Conservation (phyloP, 371 early-diverging fungal species). For the Circinella minor region DNA sequence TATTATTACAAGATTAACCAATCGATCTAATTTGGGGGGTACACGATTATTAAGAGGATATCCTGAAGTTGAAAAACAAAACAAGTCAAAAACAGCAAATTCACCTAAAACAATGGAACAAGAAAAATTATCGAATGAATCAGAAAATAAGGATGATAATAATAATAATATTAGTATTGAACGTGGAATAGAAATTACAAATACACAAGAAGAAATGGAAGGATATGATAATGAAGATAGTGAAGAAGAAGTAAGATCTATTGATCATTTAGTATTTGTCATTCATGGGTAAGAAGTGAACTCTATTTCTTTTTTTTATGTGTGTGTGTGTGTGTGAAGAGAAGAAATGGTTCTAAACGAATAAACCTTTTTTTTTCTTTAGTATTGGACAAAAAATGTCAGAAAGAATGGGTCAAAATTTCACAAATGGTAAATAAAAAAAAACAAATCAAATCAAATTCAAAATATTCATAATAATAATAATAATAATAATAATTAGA, state of each 20-base stretch:
- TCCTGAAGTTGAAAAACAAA: conserved; percentile 64
- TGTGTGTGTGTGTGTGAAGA: conserved; percentile 29
- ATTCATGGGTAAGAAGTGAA: conserved; percentile 71
- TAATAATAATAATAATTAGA: conserved; percentile 52
- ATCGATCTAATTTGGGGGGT: conserved; percentile 69
- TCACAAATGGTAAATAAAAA: conserved; percentile 68
- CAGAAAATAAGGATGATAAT: neutral
- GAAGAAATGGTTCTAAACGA: too few species aligned
- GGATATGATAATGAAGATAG: conserved; percentile 66
- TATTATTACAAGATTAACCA: conserved; percentile 68
- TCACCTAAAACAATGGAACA: conserved; percentile 13
- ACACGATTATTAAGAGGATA: conserved; percentile 76
- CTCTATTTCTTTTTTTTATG: conserved; percentile 26
- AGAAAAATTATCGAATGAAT: conserved; percentile 1
- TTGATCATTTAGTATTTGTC: conserved; percentile 80
- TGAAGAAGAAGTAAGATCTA: conserved; percentile 64
- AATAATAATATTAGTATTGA: neutral
- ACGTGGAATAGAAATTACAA: conserved; percentile 16
- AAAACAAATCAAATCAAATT: too few species aligned
- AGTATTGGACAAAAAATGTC: conserved; percentile 86
- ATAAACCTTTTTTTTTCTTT: neutral
- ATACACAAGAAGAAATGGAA: conserved; percentile 46
- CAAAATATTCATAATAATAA: too few species aligned
- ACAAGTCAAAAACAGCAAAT: conserved; percentile 21
- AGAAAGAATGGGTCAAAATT: conserved; percentile 74